Conservation (phyloP, 2,329 filamentous ascomycete genomes). For the Neonectria ditissima region DNA sequence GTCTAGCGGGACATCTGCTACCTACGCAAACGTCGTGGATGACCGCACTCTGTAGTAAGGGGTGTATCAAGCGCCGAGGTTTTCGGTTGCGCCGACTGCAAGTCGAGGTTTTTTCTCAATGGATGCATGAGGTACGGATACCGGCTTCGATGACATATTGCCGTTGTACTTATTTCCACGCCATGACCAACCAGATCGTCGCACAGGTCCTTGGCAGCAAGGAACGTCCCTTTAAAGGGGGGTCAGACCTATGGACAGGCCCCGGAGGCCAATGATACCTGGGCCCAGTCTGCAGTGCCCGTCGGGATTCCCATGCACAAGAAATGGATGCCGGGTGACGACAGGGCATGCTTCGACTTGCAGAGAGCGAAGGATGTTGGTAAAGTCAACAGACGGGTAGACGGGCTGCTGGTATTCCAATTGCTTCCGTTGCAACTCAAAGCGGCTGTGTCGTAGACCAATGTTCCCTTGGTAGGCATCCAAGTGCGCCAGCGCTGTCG, state of each 20-base stretch:
- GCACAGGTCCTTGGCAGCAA: constrained; percentile 22
- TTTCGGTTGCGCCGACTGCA: constrained; percentile 18
- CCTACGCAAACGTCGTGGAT: background rate
- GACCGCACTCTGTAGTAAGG: background rate
- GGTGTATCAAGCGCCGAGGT: constrained; percentile 9
- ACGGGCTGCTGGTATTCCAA: background rate
- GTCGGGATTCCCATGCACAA: constrained; percentile 22
- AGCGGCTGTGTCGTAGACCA: background rate
- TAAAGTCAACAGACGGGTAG: background rate
- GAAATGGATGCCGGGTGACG: constrained; percentile 23
- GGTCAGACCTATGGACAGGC: constrained; percentile 19
- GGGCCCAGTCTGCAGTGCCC: constrained; percentile 23
- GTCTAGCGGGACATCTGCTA: background rate
- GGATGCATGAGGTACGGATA: constrained; percentile 6
- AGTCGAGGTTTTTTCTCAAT: constrained; percentile 8
- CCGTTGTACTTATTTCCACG: constrained; percentile 6
- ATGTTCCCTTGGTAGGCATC: background rate
- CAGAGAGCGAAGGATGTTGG: constrained; percentile 4
- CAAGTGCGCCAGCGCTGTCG: background rate
- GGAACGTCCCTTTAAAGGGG: constrained; percentile 24
- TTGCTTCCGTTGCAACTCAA: background rate
- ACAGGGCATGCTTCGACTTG: constrained; percentile 20
- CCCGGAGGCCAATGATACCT: constrained; percentile 17
- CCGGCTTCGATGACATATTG: constrained; percentile 8
- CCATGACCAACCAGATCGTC: constrained; percentile 12